Conservation (phyloP, 306 rosid species). For the Cicer judaicum region DNA sequence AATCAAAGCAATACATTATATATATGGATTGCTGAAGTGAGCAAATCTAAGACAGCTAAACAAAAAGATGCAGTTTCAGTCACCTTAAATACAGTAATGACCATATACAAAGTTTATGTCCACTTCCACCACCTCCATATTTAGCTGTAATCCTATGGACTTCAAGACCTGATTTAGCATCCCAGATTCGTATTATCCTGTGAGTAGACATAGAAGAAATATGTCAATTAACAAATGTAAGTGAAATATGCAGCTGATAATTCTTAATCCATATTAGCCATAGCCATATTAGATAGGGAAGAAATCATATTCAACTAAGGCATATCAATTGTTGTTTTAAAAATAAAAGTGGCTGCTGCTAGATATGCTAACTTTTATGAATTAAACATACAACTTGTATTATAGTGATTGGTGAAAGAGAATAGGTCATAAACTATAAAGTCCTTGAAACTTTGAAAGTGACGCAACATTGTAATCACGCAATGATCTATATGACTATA, state of each 20-base stretch:
- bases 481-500: conserved; percentile 1
- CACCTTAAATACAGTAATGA: conserved; percentile 87
- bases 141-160: conserved; percentile 87
- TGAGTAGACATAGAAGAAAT: conserved; percentile 10
- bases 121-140: conserved; percentile 79
- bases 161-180: conserved; percentile 67
- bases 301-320: conserved; percentile 1
- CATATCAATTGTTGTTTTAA: neutral
- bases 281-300: conserved; percentile 46
- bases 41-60: neutral
- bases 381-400: neutral
- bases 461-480: neutral
- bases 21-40: neutral
- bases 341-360: neutral
- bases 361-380: neutral
- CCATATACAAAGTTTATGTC: conserved; percentile 82
- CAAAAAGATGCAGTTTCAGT: conserved; percentile 18
- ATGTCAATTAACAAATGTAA: neutral
- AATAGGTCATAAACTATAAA: neutral
- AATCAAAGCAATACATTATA: conserved; percentile 30
- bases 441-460: neutral
- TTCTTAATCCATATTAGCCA: conserved; percentile 64
- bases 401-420: neutral
- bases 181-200: conserved; percentile 88
- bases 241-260: neutral